These are phyloP conservation scores for Leptodontidium sp. DNA, from an alignment of 2,329 filamentous ascomycete genomes.

Conservation along the genomic window DNA sequence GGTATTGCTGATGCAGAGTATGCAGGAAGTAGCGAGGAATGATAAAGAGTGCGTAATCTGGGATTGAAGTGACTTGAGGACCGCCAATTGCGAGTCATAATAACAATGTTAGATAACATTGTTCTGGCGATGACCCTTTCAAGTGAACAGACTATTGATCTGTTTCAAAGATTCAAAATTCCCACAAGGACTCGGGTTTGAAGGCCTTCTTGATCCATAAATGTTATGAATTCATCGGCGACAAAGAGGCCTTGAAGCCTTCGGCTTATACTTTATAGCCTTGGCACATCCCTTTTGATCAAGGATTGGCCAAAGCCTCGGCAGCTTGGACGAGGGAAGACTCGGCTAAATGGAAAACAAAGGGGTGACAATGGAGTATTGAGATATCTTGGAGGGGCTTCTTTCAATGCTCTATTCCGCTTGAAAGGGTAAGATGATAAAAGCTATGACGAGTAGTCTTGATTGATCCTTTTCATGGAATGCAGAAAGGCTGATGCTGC, in stretches of 20 bases:
- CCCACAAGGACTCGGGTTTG: neutral
- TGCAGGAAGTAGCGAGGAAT: too few species aligned
- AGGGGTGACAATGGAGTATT: neutral
- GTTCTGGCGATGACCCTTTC: neutral
- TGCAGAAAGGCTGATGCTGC: too few species aligned
- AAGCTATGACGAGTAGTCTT: too few species aligned
- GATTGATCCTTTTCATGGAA: too few species aligned
- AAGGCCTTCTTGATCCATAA: neutral
- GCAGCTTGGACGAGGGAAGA: neutral
- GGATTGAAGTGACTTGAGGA: too few species aligned
- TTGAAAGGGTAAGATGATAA: too few species aligned
- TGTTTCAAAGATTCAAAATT: neutral
- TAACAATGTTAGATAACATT: neutral
- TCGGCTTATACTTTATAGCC: neutral
- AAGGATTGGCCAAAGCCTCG: too few species aligned
- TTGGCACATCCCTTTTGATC: too few species aligned
- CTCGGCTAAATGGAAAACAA: conserved; percentile 6
- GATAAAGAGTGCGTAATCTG: too few species aligned
- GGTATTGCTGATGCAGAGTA: neutral
- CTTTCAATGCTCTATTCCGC: too few species aligned
- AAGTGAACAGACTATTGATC: neutral
- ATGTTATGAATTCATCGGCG: neutral
- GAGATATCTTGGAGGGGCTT: neutral
- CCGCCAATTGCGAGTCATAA: neutral
- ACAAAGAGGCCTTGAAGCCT: neutral